Evolutionary conservation across 2,329 filamentous ascomycete species (phyloP), one percentile per base, ranked within the genome.

Genomic region (Tolypocladium capitatum): DNA sequence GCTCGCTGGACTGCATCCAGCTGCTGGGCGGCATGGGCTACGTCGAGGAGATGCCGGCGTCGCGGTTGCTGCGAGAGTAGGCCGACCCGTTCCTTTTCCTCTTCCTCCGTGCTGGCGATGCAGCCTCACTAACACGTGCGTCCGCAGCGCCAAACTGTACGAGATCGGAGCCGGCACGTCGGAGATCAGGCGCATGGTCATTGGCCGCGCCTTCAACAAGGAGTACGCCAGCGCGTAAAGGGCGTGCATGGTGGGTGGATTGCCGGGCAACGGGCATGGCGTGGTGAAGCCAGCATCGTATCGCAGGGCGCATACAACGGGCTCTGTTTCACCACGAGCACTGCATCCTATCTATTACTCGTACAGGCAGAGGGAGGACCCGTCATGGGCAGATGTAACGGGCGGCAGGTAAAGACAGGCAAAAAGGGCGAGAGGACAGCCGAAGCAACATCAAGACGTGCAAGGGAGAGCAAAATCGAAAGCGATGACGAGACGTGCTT

Each of bases 101-200:
- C 27, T 31, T 38, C 9, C 18, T 31, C n/a, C 45, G 16, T 46
- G 31, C 8, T 35, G 21, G 21, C 11, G 14, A 38, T 18, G 18
- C 14, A 21, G 27, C 38, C 3, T 24, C 10, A 11, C 14, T 41
- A n/a, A 27, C 63, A 67, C 62, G 69, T 58, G 48, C 24, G 14
- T 50, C 47, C 31, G 31, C 52, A 80, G 76, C 66, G 78, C 79
- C 33, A 83, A 83, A 63, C 65, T 98, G 51, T 98, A 98, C 64
- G 92, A 97, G 69, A 97, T 98, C 62, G 92, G 92, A 1, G 92
- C 92, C 5, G 92, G 92, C 6, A 97, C 92, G 4, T 95, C 88
- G 51, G 92, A 98, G 69, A 83, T 98, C 45, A 75, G 92, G 55
- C 76, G 90, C 54, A 94, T 97, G 80, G 88, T 98, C 5, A 95